These are phyloP conservation scores for Albatrellus ellisii DNA, from an alignment of 768 basidiomycete species.

Conservation along the genomic window DNA sequence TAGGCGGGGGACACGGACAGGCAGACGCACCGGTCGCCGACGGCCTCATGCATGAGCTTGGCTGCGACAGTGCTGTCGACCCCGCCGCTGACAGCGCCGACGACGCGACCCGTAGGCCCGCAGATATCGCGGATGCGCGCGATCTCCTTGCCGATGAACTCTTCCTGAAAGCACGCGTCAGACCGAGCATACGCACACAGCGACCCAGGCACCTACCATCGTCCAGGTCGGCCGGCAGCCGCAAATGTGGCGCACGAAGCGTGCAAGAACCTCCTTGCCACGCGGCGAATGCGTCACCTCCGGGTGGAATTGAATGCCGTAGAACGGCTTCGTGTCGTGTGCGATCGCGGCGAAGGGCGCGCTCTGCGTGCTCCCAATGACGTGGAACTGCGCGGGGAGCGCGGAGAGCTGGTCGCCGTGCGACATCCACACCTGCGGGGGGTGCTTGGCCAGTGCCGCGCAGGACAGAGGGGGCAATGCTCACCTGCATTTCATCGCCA, in stretches of 20 bases:
- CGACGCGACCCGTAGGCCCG: conserved; percentile 88
- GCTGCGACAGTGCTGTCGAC: conserved; percentile 98
- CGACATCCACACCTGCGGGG: conserved; percentile 93
- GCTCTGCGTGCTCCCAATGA: conserved; percentile 74
- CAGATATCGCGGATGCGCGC: conserved; percentile 88
- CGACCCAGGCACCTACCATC: conserved; percentile 47
- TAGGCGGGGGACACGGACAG: neutral
- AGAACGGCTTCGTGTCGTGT: conserved; percentile 79
- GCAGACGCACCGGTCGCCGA: conserved; percentile 72
- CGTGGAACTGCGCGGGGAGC: conserved; percentile 72
- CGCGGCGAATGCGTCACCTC: conserved; percentile 92
- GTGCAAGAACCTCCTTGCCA: conserved; percentile 80
- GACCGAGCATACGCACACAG: neutral
- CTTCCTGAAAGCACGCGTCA: conserved; percentile 42
- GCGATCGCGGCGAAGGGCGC: conserved; percentile 92
- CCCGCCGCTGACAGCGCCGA: conserved; percentile 94
- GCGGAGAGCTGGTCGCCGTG: conserved; percentile 89
- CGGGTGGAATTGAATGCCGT: conserved; percentile 97
- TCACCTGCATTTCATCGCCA: conserved; percentile 81
- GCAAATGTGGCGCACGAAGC: conserved; percentile 79
- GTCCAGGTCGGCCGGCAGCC: conserved; percentile 78
- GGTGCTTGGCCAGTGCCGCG: neutral
- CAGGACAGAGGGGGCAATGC: conserved; percentile 5
- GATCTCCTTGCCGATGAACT: conserved; percentile 97
- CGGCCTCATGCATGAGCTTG: conserved; percentile 99